A percentile compares a stretch with the other conserved stretches of the same genome.
Conservation (phyloP, 345 rosid genomes). For the Aegle marmelos region DNA sequence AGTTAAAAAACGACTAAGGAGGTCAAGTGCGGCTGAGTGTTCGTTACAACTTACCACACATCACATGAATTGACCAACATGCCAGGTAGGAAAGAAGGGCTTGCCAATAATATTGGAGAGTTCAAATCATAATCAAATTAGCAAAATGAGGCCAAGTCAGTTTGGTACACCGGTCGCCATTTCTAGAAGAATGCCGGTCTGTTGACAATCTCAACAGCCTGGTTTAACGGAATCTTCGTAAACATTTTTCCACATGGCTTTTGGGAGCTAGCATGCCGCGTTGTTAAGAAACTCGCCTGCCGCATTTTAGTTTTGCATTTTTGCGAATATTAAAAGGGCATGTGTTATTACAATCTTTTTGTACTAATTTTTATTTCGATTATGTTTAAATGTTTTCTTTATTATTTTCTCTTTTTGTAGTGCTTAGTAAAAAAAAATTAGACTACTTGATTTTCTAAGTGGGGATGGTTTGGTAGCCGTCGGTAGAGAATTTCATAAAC, state of each 20-base stretch:
- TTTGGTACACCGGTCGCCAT: background rate
- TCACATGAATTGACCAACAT: background rate
- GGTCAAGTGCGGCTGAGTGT: too few relatives aligned
- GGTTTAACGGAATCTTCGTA: background rate
- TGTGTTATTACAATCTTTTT: background rate
- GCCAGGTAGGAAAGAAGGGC: background rate
- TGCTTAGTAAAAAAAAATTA: background rate
- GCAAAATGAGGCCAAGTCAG: background rate
- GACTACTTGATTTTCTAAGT: background rate
- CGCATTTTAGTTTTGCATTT: background rate
- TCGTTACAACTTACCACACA: background rate
- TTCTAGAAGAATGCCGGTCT: conserved; percentile 11
- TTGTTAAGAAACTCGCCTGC: background rate
- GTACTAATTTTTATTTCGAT: background rate
- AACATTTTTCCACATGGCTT: background rate
- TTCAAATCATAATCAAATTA: background rate
- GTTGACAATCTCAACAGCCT: background rate
- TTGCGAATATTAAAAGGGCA: too few relatives aligned
- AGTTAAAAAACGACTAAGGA: background rate
- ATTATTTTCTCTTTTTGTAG: background rate
- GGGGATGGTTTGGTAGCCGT: background rate
- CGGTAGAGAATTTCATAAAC: background rate
- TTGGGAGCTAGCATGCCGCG: background rate
- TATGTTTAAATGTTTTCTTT: background rate
- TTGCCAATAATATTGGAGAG: background rate